Conservation (phyloP, 805 yeast species). For the Spathaspora boniae region DNA sequence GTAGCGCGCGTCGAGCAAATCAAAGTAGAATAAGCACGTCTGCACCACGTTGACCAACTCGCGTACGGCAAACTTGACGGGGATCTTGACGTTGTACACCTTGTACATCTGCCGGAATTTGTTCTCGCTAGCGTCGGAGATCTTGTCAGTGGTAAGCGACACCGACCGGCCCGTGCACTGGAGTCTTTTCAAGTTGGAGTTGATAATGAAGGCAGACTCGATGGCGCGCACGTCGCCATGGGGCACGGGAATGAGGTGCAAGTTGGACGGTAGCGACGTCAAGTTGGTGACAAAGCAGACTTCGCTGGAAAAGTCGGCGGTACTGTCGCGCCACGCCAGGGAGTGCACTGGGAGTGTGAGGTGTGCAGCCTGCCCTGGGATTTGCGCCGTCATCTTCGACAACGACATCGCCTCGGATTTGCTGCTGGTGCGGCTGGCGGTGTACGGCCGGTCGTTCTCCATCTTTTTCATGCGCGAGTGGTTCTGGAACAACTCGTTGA, state of each 20-base stretch:
- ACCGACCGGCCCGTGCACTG: conserved; percentile 87
- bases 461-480: conserved; percentile 65
- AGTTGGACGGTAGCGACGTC: conserved; percentile 72
- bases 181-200: conserved; percentile 70
- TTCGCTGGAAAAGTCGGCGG: conserved; percentile 14
- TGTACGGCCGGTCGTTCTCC: conserved; percentile 14
- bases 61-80: conserved; percentile 61
- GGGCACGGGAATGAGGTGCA: conserved; percentile 68
- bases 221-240: conserved; percentile 51
- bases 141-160: conserved; percentile 56
- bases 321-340: not conserved
- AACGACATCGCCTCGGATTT: conserved; percentile 1
- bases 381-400: conserved; percentile 1
- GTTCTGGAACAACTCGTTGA: conserved; percentile 61
- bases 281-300: conserved; percentile 74
- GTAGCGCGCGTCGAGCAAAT: conserved; percentile 58
- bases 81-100: conserved; percentile 47
- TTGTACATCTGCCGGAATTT: conserved; percentile 76
- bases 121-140: conserved; percentile 75
- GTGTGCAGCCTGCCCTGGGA: not conserved
- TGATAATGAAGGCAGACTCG: conserved; percentile 61
- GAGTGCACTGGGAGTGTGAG: conserved; percentile 2
- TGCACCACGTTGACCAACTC: conserved; percentile 77
- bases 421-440: conserved; percentile 5
- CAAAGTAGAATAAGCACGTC: conserved; percentile 73